phyloP scores from a whole-genome alignment of 2,329 filamentous ascomycete genomes.

The Penicillium fuscoglaucum region DNA sequence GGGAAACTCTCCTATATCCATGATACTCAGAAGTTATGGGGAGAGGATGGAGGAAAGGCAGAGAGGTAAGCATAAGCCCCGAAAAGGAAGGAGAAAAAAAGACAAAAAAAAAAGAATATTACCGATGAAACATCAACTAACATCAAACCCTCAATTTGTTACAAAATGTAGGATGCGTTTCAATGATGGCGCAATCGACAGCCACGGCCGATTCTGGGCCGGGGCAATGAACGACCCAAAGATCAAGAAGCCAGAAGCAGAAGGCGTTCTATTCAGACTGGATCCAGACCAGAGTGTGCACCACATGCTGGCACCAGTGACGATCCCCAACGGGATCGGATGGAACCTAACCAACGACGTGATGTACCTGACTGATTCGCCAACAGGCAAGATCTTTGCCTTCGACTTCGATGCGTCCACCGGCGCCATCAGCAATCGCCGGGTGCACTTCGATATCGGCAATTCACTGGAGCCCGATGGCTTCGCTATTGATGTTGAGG shows the following conservation, averaged over 20 bases:
- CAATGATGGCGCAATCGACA: constrained; percentile 83
- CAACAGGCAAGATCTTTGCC: constrained; percentile 66
- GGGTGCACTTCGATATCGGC: constrained; percentile 70
- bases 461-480: constrained; percentile 72
- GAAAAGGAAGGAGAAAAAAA: constrained; percentile 2
- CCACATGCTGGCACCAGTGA: constrained; percentile 63
- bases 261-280: constrained; percentile 74
- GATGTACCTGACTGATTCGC: constrained; percentile 82
- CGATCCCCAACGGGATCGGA: constrained; percentile 80
- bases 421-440: constrained; percentile 66
- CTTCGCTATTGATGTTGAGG: constrained; percentile 78
- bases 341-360: constrained; percentile 73
- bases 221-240: constrained; percentile 83
- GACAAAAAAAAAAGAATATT: neutral
- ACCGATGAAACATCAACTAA: neutral
- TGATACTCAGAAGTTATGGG: constrained; percentile 52
- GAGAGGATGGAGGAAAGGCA: constrained; percentile 51
- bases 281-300: constrained; percentile 61
- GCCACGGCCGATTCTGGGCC: constrained; percentile 78
- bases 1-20: constrained; percentile 58
- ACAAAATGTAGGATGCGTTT: constrained; percentile 51
- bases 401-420: constrained; percentile 70
- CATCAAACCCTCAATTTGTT: neutral
- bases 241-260: constrained; percentile 51
- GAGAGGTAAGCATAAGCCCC: constrained; percentile 40